Evolutionary conservation across 768 basidiomycete genomes (phyloP).

Genomic region (Gloeophyllum trabeum): DNA sequence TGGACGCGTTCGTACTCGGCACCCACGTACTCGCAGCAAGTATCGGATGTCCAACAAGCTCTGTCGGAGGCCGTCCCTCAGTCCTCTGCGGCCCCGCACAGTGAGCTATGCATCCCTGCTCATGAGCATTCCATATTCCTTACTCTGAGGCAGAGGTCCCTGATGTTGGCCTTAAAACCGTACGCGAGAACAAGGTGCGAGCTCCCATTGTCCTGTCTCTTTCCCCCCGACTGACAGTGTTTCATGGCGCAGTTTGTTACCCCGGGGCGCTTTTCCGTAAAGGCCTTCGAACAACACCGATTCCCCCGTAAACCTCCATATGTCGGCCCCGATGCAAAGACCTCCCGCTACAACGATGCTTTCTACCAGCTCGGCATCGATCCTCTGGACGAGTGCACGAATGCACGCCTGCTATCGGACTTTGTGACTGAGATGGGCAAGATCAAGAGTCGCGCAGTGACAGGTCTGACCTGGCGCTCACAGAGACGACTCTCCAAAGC

Average conservation of each 20-base stretch:
- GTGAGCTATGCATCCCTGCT: too few relatives aligned
- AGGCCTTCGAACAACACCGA: slow-evolving; percentile 20
- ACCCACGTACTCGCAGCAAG: too few relatives aligned
- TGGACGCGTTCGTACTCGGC: too few relatives aligned
- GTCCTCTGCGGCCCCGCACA: too few relatives aligned
- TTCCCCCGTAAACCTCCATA: slow-evolving; percentile 15
- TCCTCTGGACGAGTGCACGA: slow-evolving; percentile 58
- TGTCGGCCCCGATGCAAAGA: slow-evolving; percentile 43
- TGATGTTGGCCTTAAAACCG: too few relatives aligned
- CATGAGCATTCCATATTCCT: too few relatives aligned
- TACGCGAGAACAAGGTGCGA: too few relatives aligned
- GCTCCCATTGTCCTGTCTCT: too few relatives aligned
- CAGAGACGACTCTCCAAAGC: slow-evolving; percentile 78
- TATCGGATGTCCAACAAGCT: too few relatives aligned
- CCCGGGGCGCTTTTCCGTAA: slow-evolving; percentile 31
- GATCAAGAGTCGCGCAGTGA: slow-evolving; percentile 59
- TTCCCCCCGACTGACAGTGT: too few relatives aligned
- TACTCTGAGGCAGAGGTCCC: too few relatives aligned
- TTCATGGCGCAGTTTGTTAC: slow-evolving; percentile 30
- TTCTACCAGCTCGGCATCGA: slow-evolving; percentile 66
- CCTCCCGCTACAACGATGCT: slow-evolving; percentile 48
- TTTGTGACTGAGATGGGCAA: slow-evolving; percentile 73
- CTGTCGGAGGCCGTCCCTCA: too few relatives aligned
- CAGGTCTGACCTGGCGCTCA: slow-evolving; percentile 63
- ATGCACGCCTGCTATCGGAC: slow-evolving; percentile 42